phyloP scores from a whole-genome alignment of 2,329 filamentous ascomycete genomes.

The Plenodomus lindquistii region DNA sequence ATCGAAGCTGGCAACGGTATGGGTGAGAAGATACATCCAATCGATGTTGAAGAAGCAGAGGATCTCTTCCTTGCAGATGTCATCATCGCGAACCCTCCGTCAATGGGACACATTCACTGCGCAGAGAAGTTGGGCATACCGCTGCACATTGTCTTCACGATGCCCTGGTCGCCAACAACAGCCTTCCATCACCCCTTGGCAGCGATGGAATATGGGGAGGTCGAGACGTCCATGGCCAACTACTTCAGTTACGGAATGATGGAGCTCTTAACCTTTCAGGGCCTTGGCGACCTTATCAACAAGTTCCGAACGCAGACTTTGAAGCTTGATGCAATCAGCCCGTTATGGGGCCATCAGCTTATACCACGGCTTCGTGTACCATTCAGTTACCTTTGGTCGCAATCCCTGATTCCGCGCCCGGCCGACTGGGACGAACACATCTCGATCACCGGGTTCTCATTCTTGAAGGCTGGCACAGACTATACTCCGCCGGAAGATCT shows the following conservation, averaged over 20 bases:
- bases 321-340: conserved; percentile 46
- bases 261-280: conserved; percentile 57
- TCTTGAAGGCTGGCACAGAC: conserved; percentile 39
- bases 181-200: conserved; percentile 57
- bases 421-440: conserved; percentile 26
- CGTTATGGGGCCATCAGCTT: conserved; percentile 46
- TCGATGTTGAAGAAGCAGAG: conserved; percentile 14
- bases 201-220: conserved; percentile 48
- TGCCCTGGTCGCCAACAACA: conserved; percentile 55
- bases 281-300: conserved; percentile 55
- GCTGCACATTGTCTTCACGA: conserved; percentile 83
- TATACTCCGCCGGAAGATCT: conserved; percentile 48
- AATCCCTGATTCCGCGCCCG: conserved; percentile 32
- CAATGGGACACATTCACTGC: conserved; percentile 59
- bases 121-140: conserved; percentile 75
- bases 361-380: conserved; percentile 47
- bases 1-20: conserved; percentile 45
- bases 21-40: conserved; percentile 7
- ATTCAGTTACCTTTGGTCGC: conserved; percentile 54
- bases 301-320: conserved; percentile 46
- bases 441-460: conserved; percentile 53
- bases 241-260: conserved; percentile 54
- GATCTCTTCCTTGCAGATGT: conserved; percentile 74
- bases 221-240: conserved; percentile 45
- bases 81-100: conserved; percentile 31